Conservation (phyloP, 148 eudicot genomes). For the Dysphania ambrosioides region DNA sequence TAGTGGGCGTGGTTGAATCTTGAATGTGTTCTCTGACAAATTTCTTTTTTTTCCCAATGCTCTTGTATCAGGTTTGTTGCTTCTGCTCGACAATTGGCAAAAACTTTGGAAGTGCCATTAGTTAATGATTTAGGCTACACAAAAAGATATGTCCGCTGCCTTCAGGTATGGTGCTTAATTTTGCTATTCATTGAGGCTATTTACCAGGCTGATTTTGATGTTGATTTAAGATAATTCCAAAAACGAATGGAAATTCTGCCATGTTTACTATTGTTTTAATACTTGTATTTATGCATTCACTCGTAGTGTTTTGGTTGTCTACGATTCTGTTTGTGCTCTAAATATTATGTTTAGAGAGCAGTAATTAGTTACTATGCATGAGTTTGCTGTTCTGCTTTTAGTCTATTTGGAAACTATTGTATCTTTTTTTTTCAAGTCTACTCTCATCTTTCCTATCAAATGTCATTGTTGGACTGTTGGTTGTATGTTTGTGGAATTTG, state of each 20-base stretch:
- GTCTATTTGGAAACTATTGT: not conserved
- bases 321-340: too few species aligned
- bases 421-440: not conserved
- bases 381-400: not conserved
- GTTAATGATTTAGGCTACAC: conserved; percentile 93
- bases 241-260: too few species aligned
- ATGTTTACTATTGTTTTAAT: too few species aligned
- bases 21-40: not conserved
- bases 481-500: too few species aligned
- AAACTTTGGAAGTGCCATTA: conserved; percentile 79
- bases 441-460: not conserved
- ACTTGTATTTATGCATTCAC: too few species aligned
- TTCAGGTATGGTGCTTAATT: conserved; percentile 56
- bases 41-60: not conserved
- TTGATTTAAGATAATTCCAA: not conserved
- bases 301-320: not conserved
- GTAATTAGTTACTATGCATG: too few species aligned
- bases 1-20: not conserved
- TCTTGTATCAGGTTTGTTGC: conserved; percentile 59
- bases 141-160: conserved; percentile 94
- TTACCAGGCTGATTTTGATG: not conserved
- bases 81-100: conserved; percentile 73
- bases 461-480: not conserved
- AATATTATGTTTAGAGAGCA: too few species aligned
- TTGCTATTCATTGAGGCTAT: not conserved